These are phyloP conservation scores for Hygrocybe punicea DNA, from an alignment of 768 basidiomycete species.

Conservation along the genomic window DNA sequence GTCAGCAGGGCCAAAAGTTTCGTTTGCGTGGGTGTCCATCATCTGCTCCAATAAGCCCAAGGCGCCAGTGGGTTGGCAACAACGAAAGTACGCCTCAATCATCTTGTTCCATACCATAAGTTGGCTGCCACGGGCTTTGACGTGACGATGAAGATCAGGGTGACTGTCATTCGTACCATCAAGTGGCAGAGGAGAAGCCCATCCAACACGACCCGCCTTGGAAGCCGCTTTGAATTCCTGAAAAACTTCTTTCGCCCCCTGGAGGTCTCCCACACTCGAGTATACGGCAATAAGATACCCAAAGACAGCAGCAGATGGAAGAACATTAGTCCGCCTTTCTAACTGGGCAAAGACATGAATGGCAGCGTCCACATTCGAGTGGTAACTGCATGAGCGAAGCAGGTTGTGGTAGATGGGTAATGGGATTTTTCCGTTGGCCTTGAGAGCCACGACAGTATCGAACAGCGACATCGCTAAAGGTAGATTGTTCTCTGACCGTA, in stretches of 20 bases:
- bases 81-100: constrained; percentile 70
- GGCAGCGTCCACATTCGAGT: constrained; percentile 57
- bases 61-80: constrained; percentile 58
- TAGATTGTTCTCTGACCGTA: constrained; percentile 68
- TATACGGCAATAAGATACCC: constrained; percentile 58
- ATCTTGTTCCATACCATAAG: constrained; percentile 69
- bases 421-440: constrained; percentile 32
- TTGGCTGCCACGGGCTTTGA: constrained; percentile 31
- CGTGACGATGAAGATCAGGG: not conserved
- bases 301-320: constrained; percentile 42
- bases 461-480: constrained; percentile 70
- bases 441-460: constrained; percentile 48
- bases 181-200: constrained; percentile 15
- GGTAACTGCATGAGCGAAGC: constrained; percentile 58
- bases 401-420: constrained; percentile 48
- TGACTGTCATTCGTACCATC: constrained; percentile 13
- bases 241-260: constrained; percentile 57
- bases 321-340: constrained; percentile 41
- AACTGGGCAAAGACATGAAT: constrained; percentile 63
- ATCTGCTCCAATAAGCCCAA: constrained; percentile 66
- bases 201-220: constrained; percentile 36
- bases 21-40: constrained; percentile 48
- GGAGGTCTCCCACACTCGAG: constrained; percentile 47
- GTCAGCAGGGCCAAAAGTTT: constrained; percentile 36
- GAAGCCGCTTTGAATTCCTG: constrained; percentile 50